Conservation (phyloP, 768 basidiomycete genomes). For the Termitomyces sp. region DNA sequence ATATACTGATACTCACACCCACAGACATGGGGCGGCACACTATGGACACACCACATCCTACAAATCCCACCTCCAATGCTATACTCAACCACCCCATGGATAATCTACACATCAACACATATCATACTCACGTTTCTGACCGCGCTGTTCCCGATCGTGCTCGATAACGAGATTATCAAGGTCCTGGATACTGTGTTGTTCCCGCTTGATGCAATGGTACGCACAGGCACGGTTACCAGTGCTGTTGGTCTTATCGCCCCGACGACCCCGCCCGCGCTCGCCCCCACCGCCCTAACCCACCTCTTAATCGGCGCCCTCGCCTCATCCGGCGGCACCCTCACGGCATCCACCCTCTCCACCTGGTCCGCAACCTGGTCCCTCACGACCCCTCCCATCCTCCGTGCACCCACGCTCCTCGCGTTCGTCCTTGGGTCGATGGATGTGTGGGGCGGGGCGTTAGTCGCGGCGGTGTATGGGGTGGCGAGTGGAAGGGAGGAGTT, state of each 20-base stretch:
- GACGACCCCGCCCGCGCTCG: background rate
- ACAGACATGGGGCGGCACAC: conserved; percentile 47
- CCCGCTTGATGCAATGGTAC: conserved; percentile 48
- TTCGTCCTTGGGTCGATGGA: conserved; percentile 28
- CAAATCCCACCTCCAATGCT: conserved; percentile 44
- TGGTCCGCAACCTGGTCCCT: conserved; percentile 45
- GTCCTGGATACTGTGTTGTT: conserved; percentile 43
- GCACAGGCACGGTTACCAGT: conserved; percentile 37
- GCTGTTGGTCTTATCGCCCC: conserved; percentile 33
- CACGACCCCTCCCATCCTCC: conserved; percentile 43
- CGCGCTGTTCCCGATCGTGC: conserved; percentile 27
- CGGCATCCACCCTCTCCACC: conserved; percentile 40
- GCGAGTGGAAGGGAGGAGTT: conserved; percentile 12
- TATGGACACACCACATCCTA: conserved; percentile 41
- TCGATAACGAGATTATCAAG: conserved; percentile 21
- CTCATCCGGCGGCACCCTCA: conserved; percentile 43
- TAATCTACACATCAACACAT: conserved; percentile 48
- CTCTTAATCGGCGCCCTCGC: conserved; percentile 46
- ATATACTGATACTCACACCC: too few relatives aligned
- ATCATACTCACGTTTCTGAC: conserved; percentile 41
- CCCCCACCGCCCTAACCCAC: conserved; percentile 35
- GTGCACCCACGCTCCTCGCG: conserved; percentile 29
- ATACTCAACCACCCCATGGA: conserved; percentile 41
- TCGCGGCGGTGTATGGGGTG: conserved; percentile 23
- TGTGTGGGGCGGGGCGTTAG: conserved; percentile 49